Percentiles rank a stretch among this genome's conserved stretches.
Conservation (phyloP, 495 filamentous ascomycete genomes). For the Neurospora cerealis region DNA sequence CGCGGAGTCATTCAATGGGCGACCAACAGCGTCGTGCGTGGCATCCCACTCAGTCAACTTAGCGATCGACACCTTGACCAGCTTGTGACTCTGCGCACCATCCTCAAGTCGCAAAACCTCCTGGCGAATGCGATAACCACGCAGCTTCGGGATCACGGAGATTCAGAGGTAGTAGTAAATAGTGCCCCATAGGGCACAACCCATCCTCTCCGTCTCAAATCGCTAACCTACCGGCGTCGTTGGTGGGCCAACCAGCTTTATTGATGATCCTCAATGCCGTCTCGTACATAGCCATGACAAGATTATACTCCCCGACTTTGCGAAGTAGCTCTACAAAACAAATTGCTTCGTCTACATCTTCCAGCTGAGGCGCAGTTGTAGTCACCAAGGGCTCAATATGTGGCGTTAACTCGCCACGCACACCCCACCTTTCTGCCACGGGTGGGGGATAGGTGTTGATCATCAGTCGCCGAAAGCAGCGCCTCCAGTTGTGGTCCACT, state of each 20-base stretch:
- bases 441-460: neutral
- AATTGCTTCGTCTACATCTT: neutral
- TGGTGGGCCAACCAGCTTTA: too few relatives aligned
- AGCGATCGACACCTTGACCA: constrained; percentile 43
- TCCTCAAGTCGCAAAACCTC: constrained; percentile 39
- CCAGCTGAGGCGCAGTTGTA: neutral
- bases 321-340: too few relatives aligned
- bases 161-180: constrained; percentile 51
- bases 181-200: too few relatives aligned
- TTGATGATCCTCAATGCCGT: too few relatives aligned
- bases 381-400: neutral
- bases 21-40: constrained; percentile 45
- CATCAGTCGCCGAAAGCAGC: neutral
- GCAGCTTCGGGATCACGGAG: constrained; percentile 37
- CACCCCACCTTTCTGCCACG: accelerated
- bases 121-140: constrained; percentile 44
- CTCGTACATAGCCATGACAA: too few relatives aligned
- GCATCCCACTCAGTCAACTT: constrained; percentile 44
- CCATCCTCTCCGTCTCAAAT: too few relatives aligned
- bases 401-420: neutral
- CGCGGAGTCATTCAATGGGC: neutral
- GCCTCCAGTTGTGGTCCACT: neutral
- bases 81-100: constrained; percentile 39
- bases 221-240: too few relatives aligned
- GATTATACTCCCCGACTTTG: too few relatives aligned